Evolutionary conservation across 768 basidiomycete species (phyloP).

Genomic region (Cystofilobasidium ferigula): DNA sequence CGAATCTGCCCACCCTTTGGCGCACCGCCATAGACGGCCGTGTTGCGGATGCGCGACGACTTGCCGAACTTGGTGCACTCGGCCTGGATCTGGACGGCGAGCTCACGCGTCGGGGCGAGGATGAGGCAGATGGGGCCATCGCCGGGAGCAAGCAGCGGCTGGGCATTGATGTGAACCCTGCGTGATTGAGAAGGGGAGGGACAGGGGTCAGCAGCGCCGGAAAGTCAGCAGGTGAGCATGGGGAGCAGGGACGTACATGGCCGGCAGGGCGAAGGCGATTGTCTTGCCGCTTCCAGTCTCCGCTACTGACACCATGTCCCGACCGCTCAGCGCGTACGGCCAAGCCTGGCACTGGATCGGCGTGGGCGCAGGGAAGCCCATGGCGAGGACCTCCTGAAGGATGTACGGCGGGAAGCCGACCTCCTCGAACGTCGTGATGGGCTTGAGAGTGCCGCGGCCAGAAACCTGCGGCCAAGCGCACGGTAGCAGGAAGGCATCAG

Average conservation of each 20-base stretch:
- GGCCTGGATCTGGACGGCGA: constrained; percentile 38
- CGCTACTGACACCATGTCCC: constrained; percentile 90
- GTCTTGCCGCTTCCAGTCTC: constrained; percentile 99
- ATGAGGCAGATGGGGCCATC: constrained; percentile 31
- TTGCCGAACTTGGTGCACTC: constrained; percentile 15
- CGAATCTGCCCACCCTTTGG: background rate
- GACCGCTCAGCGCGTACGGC: constrained; percentile 94
- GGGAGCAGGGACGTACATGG: constrained; percentile 49
- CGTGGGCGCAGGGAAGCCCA: constrained; percentile 81
- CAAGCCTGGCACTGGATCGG: constrained; percentile 98
- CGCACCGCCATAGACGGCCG: constrained; percentile 13
- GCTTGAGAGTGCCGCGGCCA: constrained; percentile 52
- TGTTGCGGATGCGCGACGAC: constrained; percentile 11
- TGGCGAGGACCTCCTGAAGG: constrained; percentile 79
- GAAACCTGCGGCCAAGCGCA: background rate
- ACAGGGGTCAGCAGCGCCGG: background rate
- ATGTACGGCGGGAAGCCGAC: constrained; percentile 93
- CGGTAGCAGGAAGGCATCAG: background rate
- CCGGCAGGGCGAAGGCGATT: constrained; percentile 93
- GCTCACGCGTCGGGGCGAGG: constrained; percentile 40
- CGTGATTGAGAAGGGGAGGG: background rate
- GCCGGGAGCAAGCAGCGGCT: background rate
- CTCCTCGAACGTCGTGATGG: constrained; percentile 85
- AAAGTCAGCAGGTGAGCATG: background rate
- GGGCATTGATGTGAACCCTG: constrained; percentile 4